These are phyloP conservation scores for Rhododendron henanense DNA, from an alignment of 148 eudicot species.

Conservation along the genomic window DNA sequence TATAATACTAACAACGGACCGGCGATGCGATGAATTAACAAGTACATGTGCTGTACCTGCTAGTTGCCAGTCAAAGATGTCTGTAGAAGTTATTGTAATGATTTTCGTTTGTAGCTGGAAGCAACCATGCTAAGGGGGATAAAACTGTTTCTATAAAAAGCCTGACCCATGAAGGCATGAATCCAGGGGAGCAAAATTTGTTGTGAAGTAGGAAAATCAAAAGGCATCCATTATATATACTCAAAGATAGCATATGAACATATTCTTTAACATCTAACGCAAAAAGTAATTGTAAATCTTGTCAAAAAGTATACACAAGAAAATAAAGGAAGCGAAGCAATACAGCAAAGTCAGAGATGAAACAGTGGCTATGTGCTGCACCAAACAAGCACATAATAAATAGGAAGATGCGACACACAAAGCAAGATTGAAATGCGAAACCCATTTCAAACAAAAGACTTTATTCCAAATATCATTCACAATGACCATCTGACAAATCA, in stretches of 20 bases:
- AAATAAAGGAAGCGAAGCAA: not conserved
- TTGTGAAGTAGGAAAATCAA: not conserved
- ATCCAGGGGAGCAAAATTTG: not conserved
- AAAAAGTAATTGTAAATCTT: not conserved
- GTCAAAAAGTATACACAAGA: not conserved
- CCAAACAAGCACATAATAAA: not conserved
- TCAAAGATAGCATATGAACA: not conserved
- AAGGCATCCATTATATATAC: not conserved
- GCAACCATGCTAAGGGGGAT: not conserved
- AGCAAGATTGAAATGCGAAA: not conserved
- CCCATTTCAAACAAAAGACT: not conserved
- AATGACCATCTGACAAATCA: not conserved
- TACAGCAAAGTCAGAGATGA: too few relatives aligned
- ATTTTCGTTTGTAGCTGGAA: not conserved
- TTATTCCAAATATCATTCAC: not conserved
- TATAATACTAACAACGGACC: not conserved
- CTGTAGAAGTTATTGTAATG: not conserved
- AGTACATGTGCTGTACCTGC: not conserved
- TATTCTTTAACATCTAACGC: not conserved
- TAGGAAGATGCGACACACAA: not conserved
- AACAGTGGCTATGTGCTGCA: too few relatives aligned
- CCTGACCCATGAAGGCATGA: not conserved
- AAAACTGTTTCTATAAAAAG: not conserved
- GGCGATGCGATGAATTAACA: not conserved
- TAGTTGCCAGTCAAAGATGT: not conserved